Evolutionary conservation across 495 filamentous ascomycete genomes (phyloP).

Genomic region (Cenococcum geophilum): DNA sequence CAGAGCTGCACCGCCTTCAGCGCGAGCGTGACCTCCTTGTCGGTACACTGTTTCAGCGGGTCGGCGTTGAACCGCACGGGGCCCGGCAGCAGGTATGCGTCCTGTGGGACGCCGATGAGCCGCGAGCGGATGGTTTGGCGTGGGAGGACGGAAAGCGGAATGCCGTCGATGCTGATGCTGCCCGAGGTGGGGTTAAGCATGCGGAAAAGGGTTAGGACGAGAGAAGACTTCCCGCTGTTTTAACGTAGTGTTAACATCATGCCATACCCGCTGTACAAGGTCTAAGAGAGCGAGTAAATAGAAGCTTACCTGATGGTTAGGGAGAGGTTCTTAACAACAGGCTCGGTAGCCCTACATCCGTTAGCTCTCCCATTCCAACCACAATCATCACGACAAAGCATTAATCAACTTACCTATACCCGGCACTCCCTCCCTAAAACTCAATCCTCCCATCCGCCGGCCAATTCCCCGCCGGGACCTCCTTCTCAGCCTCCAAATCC

Average conservation of each 20-base stretch:
- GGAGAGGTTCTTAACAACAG: slow-evolving; percentile 47
- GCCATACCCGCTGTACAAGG: no score
- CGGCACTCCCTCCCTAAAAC: no score
- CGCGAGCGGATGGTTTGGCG: slow-evolving; percentile 45
- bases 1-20: slow-evolving; percentile 33
- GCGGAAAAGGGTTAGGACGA: slow-evolving; percentile 50
- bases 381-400: no score
- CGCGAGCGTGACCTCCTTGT: slow-evolving; percentile 31
- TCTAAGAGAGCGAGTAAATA: no score
- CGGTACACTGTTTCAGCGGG: slow-evolving; percentile 25
- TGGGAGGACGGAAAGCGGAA: slow-evolving; percentile 45
- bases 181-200: slow-evolving; percentile 46
- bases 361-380: no score
- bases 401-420: no score
- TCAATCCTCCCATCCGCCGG: no score
- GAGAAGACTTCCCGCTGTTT: slow-evolving; percentile 46
- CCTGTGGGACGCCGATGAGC: slow-evolving; percentile 52
- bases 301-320: slow-evolving; percentile 50
- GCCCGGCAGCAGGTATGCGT: slow-evolving; percentile 50
- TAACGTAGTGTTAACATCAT: slow-evolving; percentile 46
- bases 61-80: slow-evolving; percentile 34
- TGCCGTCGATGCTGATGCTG: slow-evolving; percentile 45
- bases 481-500: slow-evolving; percentile 31
- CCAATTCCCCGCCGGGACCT: no score
- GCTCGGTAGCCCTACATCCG: slow-evolving; percentile 12